Conservation (phyloP, 2,329 filamentous ascomycete species). For the Fusarium hainanense region DNA sequence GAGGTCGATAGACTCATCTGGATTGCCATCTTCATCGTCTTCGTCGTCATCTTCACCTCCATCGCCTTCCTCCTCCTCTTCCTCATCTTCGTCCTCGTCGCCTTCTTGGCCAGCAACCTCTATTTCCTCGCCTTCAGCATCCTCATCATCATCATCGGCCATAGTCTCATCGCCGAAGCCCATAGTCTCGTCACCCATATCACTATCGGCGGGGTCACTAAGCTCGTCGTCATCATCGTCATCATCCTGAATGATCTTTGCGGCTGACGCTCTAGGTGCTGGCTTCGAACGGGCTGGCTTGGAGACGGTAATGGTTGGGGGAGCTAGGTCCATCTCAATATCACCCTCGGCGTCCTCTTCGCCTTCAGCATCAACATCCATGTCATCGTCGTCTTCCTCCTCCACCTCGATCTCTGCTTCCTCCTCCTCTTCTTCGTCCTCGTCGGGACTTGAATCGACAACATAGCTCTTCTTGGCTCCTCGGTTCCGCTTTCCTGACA, state of each 20-base stretch:
- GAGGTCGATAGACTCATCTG: constrained; percentile 64
- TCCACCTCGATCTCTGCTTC: constrained; percentile 54
- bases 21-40: constrained; percentile 59
- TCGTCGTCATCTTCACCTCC: constrained; percentile 56
- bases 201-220: constrained; percentile 64
- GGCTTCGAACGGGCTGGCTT: constrained; percentile 56
- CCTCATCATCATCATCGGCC: constrained; percentile 58
- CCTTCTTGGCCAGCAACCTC: constrained; percentile 56
- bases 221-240: constrained; percentile 65
- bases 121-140: constrained; percentile 61
- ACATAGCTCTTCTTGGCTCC: constrained; percentile 70
- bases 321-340: constrained; percentile 58
- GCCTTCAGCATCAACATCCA: constrained; percentile 57
- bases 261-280: constrained; percentile 48
- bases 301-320: constrained; percentile 61
- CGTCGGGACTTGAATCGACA: constrained; percentile 65
- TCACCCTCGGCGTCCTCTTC: constrained; percentile 59
- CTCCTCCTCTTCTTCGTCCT: constrained; percentile 57
- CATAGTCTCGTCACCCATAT: constrained; percentile 54
- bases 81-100: constrained; percentile 56
- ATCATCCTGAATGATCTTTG: constrained; percentile 54
- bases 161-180: constrained; percentile 59
- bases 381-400: constrained; percentile 56
- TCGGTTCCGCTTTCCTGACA: constrained; percentile 64
- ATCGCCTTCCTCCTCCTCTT: constrained; percentile 57